Base-by-base conservation (phyloP, 768 basidiomycete genomes). In the Auricularia sp. region DNA sequence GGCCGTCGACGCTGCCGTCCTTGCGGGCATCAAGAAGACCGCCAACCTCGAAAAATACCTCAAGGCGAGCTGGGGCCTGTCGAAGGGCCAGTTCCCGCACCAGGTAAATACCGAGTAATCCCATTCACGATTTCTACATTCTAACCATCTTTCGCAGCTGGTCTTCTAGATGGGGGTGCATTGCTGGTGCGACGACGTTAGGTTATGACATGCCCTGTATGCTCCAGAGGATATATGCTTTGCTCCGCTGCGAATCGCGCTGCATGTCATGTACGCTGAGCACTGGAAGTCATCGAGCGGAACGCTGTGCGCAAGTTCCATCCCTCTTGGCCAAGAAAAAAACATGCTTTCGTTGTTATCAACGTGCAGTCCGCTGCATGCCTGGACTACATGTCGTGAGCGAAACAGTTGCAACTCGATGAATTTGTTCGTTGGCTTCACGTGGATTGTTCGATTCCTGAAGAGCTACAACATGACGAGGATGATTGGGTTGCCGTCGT, bases 1-100 rank as follows among this genome's bases (percentile, higher is more conserved):
- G 83, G 84, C 80, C 68, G 78, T 93, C 65, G 94, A 95, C 78
- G 82, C 82, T 74, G 83, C 81, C 54, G 77, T 99, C 71, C 76
- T 98, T 69, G 85, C 86, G 66, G 87, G 90, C 64, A 81, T 97
- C 75, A 94, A 91, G 83, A 92, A 92, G 82, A 88, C 89, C 68
- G 89, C 92, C 73, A 87, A 89, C 82, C 83, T 98, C 69, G 82
- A 80, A 75, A 95, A 94, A 79, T 99, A 99, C 81, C 84, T 99
- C 72, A 89, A 88, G 76, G 85, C 95, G 64, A 86, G 83, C 73
- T 99, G 90, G 83, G 94, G 93, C 74, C 83, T 99, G 67, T 93
- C 92, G 71, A 97, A 95, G 84, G 94, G 95, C 67, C 94, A 98
- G 81, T 93, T 83, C 82, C 92, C 97, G 75, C 97, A 99, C 81